Evolutionary conservation across 345 rosid species (phyloP).

Genomic region (Toxicodendron radicans): DNA sequence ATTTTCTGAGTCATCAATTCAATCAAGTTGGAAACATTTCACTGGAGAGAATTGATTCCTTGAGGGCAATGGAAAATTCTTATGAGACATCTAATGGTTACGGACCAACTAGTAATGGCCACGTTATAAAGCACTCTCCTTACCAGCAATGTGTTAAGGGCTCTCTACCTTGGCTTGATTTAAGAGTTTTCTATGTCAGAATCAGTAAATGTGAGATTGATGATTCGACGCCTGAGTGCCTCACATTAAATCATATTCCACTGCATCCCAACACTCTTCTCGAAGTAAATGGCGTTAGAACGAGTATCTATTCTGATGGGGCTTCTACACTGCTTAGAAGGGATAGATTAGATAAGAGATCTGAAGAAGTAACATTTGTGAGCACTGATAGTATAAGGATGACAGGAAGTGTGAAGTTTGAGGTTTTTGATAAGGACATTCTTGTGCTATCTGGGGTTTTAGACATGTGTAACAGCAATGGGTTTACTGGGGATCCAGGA

Average conservation of each 20-base stretch:
- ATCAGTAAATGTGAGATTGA: conserved; percentile 60
- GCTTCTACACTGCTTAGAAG: conserved; percentile 64
- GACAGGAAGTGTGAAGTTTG: conserved; percentile 73
- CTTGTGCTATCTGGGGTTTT: conserved; percentile 68
- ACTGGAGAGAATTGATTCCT: conserved; percentile 21
- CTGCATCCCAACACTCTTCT: conserved; percentile 63
- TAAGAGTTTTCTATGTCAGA: conserved; percentile 88
- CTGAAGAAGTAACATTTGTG: conserved; percentile 74
- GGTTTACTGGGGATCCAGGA: conserved; percentile 42
- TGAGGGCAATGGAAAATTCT: conserved; percentile 51
- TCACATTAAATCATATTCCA: conserved; percentile 71
- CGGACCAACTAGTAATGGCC: conserved; percentile 38
- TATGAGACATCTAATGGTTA: conserved; percentile 38
- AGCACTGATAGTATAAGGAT: conserved; percentile 78
- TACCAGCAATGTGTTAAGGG: conserved; percentile 38
- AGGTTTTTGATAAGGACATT: conserved; percentile 58
- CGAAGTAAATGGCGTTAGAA: conserved; percentile 74
- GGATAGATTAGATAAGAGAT: conserved; percentile 75
- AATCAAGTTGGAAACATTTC: conserved; percentile 29
- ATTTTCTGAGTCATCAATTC: conserved; percentile 14
- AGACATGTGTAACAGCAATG: conserved; percentile 49
- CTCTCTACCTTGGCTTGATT: conserved; percentile 61
- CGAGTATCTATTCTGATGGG: conserved; percentile 57
- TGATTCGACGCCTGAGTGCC: conserved; percentile 62
- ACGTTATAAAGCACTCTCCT: conserved; percentile 31